A percentile compares a stretch with the other conserved stretches of the same genome.
Conservation (phyloP, 148 eudicot genomes). For the Beta vulgaris region DNA sequence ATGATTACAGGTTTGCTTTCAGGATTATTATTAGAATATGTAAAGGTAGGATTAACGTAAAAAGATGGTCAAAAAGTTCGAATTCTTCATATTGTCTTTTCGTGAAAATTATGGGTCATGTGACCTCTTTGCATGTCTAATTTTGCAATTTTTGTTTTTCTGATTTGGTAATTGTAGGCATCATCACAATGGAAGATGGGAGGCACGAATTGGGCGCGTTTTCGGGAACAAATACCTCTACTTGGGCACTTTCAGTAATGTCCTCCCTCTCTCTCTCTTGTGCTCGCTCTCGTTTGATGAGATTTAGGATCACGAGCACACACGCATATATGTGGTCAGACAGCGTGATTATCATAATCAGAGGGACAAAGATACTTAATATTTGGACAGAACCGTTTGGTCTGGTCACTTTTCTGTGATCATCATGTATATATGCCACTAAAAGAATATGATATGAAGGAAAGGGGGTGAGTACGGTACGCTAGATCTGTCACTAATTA, state of each 20-base stretch:
- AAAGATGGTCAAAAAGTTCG: background rate
- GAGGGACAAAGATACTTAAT: slow-evolving; percentile 36
- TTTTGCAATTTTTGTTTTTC: background rate
- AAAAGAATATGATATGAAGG: background rate
- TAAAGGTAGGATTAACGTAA: background rate
- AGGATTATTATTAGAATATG: background rate
- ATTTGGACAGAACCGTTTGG: slow-evolving; percentile 28
- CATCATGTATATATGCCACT: slow-evolving; percentile 26
- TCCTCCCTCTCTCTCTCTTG: background rate
- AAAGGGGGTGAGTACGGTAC: slow-evolving; percentile 9
- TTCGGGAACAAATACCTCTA: slow-evolving; percentile 66
- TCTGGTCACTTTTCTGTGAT: slow-evolving; percentile 25
- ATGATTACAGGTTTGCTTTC: background rate
- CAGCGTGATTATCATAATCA: slow-evolving; percentile 25
- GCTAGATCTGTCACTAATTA: slow-evolving; percentile 29
- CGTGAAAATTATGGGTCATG: background rate
- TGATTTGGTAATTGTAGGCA: slow-evolving; percentile 58
- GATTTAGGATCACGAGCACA: slow-evolving; percentile 19
- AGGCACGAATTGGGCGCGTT: slow-evolving; percentile 68
- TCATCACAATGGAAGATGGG: slow-evolving; percentile 81
- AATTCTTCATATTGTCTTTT: background rate
- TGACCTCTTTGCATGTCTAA: background rate
- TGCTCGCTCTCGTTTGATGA: background rate
- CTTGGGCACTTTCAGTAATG: slow-evolving; percentile 65
- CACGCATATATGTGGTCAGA: slow-evolving; percentile 10